Conservation (phyloP, 305 asterid species). For the Lippia alba region DNA sequence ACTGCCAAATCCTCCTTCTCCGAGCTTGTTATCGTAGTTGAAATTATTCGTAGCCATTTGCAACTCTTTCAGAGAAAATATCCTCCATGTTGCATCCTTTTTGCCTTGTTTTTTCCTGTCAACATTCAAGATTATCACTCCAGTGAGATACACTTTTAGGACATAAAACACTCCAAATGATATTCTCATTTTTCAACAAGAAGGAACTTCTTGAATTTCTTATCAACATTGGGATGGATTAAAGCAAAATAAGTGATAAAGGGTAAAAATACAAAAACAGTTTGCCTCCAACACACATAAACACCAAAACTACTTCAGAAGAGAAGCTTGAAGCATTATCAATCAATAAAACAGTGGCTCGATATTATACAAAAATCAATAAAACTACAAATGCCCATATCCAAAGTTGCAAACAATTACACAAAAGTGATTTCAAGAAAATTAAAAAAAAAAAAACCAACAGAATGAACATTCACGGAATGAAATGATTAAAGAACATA, state of each 20-base stretch:
- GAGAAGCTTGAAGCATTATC: not conserved
- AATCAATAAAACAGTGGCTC: constrained; percentile 17
- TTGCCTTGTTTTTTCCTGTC: constrained; percentile 68
- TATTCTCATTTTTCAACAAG: no score
- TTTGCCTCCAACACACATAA: no score
- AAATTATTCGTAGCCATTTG: constrained; percentile 91
- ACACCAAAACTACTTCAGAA: no score
- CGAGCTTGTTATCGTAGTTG: constrained; percentile 96
- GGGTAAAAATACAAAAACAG: no score
- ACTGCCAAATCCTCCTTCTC: constrained; percentile 97
- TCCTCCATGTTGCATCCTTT: constrained; percentile 81
- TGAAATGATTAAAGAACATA: constrained; percentile 35
- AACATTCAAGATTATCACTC: no score
- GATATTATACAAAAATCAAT: no score
- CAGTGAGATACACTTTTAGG: no score
- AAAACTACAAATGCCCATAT: no score
- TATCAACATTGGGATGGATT: no score
- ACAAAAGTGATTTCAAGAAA: not conserved
- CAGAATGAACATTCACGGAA: constrained; percentile 19
- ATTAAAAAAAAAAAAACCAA: constrained; percentile 9
- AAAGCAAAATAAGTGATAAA: no score
- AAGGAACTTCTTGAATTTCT: no score
- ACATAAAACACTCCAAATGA: no score
- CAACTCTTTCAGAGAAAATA: constrained; percentile 88
- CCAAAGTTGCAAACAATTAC: not conserved